A percentile compares a stretch with the other conserved stretches of the same genome.
phyloP scores from a whole-genome alignment of 441 rosid species.

The Populus hybrid region DNA sequence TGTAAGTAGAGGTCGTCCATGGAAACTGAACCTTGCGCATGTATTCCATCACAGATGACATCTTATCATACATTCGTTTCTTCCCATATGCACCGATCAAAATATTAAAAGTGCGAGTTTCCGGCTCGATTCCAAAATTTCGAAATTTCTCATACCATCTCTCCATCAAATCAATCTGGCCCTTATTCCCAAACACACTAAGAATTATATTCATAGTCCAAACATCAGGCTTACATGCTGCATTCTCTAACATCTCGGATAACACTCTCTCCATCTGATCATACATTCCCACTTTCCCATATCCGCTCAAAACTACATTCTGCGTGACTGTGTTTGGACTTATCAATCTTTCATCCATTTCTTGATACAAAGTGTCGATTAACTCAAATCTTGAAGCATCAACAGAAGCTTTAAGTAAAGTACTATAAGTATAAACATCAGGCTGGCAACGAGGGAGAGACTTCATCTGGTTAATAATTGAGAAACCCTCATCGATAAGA shows the following conservation, averaged over 20 bases:
- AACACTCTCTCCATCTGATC: conserved; percentile 86
- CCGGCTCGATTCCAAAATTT: conserved; percentile 77
- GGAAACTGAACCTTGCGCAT: conserved; percentile 89
- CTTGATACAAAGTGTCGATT: conserved; percentile 59
- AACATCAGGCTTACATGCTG: conserved; percentile 70
- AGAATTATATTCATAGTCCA: conserved; percentile 93
- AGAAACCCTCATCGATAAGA: conserved; percentile 64
- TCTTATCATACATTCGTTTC: conserved; percentile 83
- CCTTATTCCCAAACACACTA: conserved; percentile 80
- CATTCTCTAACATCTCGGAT: conserved; percentile 68
- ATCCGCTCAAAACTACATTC: conserved; percentile 78
- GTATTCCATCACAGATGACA: conserved; percentile 95
- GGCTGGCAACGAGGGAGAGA: conserved; percentile 70
- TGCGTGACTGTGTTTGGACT: conserved; percentile 84
- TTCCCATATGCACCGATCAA: conserved; percentile 88
- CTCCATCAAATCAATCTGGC: conserved; percentile 83
- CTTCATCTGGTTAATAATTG: conserved; percentile 62
- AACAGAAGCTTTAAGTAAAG: conserved; percentile 68
- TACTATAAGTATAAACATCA: conserved; percentile 74
- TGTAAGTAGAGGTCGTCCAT: conserved; percentile 91
- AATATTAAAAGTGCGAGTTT: conserved; percentile 81
- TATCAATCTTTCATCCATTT: conserved; percentile 66
- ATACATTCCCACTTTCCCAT: conserved; percentile 66
- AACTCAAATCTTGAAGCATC: conserved; percentile 62
- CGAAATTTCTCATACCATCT: conserved; percentile 91